These are phyloP conservation scores for Kwoniella newhampshirensis DNA, from an alignment of 768 basidiomycete genomes.

Conservation along the genomic window DNA sequence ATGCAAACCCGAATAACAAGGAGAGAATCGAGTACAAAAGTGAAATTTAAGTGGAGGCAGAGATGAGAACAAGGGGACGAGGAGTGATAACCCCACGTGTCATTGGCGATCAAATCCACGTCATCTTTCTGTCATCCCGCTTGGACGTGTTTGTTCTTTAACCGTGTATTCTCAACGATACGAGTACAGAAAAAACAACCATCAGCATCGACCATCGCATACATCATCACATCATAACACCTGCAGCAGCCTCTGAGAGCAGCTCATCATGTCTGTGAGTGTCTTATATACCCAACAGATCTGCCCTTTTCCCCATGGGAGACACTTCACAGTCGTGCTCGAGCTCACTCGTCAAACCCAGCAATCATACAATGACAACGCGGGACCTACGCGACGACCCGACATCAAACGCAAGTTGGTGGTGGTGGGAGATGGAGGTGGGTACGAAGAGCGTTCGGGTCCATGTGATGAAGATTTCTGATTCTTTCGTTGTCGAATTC, in stretches of 20 bases:
- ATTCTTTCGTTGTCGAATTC: not conserved
- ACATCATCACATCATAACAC: not conserved
- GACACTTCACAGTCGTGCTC: not conserved
- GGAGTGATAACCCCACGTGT: conserved; percentile 1
- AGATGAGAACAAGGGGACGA: not conserved
- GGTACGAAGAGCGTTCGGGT: conserved; percentile 3
- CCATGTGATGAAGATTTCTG: conserved; percentile 6
- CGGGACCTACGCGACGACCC: conserved; percentile 32
- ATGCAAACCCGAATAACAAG: not conserved
- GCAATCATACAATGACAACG: conserved; percentile 17
- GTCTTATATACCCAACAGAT: not conserved
- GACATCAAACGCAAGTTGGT: conserved; percentile 50
- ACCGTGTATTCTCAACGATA: not conserved
- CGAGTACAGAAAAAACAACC: not conserved
- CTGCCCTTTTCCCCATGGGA: not conserved
- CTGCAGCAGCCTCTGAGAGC: not conserved
- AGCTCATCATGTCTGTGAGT: conserved; percentile 12
- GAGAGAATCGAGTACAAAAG: not conserved
- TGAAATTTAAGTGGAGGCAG: conserved; percentile 15
- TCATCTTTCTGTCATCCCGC: conserved; percentile 1
- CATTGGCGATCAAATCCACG: not conserved
- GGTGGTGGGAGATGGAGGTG: conserved; percentile 52
- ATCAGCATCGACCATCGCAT: not conserved
- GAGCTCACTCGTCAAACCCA: too few relatives aligned
- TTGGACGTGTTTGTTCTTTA: conserved; percentile 17